These are phyloP conservation scores for Fraxinus sp. DNA, from an alignment of 305 asterid genomes.

Conservation along the genomic window DNA sequence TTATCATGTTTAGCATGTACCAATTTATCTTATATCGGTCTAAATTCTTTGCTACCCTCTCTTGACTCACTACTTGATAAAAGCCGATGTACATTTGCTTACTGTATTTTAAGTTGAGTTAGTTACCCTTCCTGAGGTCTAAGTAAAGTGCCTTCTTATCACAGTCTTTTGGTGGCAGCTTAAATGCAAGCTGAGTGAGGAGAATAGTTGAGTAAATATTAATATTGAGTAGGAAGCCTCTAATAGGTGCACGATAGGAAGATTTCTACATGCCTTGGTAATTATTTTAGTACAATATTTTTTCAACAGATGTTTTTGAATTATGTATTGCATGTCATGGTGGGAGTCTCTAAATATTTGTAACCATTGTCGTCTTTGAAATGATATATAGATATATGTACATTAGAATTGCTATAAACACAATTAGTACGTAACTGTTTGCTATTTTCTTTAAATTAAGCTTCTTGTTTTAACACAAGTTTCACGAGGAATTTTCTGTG, in stretches of 20 bases:
- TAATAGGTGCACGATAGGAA: background rate
- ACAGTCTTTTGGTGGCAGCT: background rate
- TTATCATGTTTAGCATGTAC: background rate
- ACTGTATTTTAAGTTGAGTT: background rate
- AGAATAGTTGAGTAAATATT: background rate
- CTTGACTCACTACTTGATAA: background rate
- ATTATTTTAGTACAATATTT: background rate
- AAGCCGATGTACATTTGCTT: background rate
- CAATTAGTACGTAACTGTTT: background rate
- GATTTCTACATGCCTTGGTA: background rate
- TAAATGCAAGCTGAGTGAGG: background rate
- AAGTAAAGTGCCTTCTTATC: background rate
- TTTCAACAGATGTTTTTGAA: background rate
- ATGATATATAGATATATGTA: conserved; percentile 19
- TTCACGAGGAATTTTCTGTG: background rate
- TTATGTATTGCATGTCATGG: background rate
- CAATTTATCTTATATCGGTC: conserved; percentile 1
- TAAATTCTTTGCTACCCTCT: background rate
- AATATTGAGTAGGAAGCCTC: conserved; percentile 12
- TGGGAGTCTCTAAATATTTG: background rate
- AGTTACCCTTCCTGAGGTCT: background rate
- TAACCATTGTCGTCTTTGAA: background rate
- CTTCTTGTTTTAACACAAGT: conserved; percentile 4
- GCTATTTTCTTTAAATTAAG: background rate
- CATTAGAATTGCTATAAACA: conserved; percentile 8